These are phyloP conservation scores for Sabuloglossum arenarium DNA, from an alignment of 495 filamentous ascomycete species.

Conservation along the genomic window DNA sequence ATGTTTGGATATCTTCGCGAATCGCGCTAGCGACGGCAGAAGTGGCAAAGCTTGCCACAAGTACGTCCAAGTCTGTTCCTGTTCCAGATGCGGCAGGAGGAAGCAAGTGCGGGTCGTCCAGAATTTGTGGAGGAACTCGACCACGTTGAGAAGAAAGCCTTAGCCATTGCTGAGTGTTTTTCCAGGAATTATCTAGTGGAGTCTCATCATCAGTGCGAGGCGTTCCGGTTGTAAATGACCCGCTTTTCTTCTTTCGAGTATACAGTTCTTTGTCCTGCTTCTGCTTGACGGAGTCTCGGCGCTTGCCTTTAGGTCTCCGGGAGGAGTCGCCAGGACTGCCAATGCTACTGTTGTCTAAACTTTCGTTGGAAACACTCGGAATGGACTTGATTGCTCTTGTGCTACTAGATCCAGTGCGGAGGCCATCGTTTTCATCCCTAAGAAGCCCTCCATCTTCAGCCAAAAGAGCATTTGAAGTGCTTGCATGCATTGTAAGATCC, in stretches of 20 bases:
- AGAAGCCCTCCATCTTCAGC: constrained; percentile 32
- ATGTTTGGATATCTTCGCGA: constrained; percentile 58
- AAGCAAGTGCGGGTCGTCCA: constrained; percentile 57
- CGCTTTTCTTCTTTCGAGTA: constrained; percentile 49
- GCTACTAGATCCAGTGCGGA: constrained; percentile 66
- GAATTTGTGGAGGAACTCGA: constrained; percentile 34
- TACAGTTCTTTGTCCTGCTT: constrained; percentile 81
- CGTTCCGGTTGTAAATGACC: constrained; percentile 22
- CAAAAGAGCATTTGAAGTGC: constrained; percentile 29
- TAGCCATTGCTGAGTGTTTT: constrained; percentile 37
- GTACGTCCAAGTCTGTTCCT: constrained; percentile 60
- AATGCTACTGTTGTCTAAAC: constrained; percentile 29
- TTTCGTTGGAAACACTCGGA: constrained; percentile 53
- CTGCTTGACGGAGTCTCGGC: constrained; percentile 53
- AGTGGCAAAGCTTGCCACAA: constrained; percentile 50
- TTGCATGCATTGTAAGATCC: constrained; percentile 91
- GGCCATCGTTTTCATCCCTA: constrained; percentile 21
- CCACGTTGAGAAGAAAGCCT: constrained; percentile 47
- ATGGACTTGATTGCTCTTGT: constrained; percentile 80
- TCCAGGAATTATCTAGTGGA: constrained; percentile 38
- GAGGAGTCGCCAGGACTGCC: constrained; percentile 38
- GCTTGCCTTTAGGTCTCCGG: constrained; percentile 39
- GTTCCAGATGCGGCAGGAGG: constrained; percentile 40
- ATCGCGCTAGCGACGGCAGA: constrained; percentile 65
- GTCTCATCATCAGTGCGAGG: constrained; percentile 42